Percentiles rank a stretch among this genome's conserved stretches.
Conservation (phyloP, 2,329 filamentous ascomycete species). For the Xylaria sp. region DNA sequence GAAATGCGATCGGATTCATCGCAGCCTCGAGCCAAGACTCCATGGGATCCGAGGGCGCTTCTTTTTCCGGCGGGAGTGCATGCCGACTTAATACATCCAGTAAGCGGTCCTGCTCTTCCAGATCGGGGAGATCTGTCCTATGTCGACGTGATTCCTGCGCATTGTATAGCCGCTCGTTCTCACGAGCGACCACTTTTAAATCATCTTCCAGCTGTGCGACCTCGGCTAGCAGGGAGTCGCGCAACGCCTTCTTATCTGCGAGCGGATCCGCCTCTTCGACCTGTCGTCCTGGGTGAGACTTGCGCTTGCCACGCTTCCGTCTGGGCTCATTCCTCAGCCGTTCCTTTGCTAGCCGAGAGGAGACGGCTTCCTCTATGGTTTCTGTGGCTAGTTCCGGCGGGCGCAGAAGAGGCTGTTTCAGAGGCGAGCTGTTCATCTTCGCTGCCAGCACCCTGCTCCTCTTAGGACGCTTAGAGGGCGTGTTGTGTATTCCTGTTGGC, state of each 20-base stretch:
- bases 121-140: constrained; percentile 34
- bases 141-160: constrained; percentile 43
- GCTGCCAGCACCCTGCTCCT: constrained; percentile 48
- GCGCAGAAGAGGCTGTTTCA: constrained; percentile 51
- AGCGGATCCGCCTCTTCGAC: constrained; percentile 50
- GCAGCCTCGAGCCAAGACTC: constrained; percentile 55
- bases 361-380: constrained; percentile 5
- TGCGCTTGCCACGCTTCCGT: constrained; percentile 29
- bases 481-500: constrained; percentile 64
- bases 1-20: constrained; percentile 56
- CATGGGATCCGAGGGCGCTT: constrained; percentile 39
- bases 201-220: constrained; percentile 63
- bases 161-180: constrained; percentile 61
- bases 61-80: constrained; percentile 46
- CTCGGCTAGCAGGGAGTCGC: constrained; percentile 61
- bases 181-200: constrained; percentile 60
- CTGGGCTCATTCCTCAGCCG: constrained; percentile 22
- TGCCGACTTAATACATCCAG: constrained; percentile 50
- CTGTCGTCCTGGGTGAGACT: constrained; percentile 48
- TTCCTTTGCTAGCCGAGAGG: constrained; percentile 14
- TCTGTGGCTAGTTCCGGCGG: constrained; percentile 29
- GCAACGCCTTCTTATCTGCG: constrained; percentile 56
- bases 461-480: constrained; percentile 57
- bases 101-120: constrained; percentile 46
- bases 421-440: constrained; percentile 54